Evolutionary conservation across 495 filamentous ascomycete species (phyloP).

Genomic region (Pseudoneurospora amorphoporcata): DNA sequence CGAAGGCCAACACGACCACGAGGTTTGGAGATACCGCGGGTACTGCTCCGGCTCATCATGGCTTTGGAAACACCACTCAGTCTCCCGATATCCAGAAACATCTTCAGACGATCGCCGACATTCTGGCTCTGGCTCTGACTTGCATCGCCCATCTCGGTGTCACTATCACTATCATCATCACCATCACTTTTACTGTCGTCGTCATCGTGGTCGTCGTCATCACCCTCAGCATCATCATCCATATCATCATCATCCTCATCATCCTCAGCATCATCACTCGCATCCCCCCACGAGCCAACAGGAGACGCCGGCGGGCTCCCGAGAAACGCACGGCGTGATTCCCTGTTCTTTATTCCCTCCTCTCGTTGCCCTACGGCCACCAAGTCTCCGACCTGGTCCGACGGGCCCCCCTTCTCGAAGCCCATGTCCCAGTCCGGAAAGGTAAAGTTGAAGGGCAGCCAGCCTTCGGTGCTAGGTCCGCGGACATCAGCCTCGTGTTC

Average conservation of each 20-base stretch:
- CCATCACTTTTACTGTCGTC: background rate
- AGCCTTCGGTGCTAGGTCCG: background rate
- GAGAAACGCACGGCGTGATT: background rate
- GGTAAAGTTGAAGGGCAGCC: background rate
- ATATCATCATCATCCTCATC: too few species aligned
- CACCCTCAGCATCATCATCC: too few species aligned
- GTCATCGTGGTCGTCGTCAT: background rate
- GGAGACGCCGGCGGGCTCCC: background rate
- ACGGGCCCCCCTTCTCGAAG: background rate
- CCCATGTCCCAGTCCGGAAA: background rate
- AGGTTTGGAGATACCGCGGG: background rate
- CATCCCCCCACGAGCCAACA: background rate
- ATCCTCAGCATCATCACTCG: background rate
- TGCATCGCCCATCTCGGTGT: background rate
- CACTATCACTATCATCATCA: background rate
- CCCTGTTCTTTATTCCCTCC: background rate
- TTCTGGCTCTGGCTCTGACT: background rate
- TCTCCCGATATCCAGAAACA: background rate
- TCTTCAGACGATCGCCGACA: background rate
- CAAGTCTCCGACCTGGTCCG: background rate
- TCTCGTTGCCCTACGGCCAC: background rate
- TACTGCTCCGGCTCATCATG: background rate
- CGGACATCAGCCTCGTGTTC: background rate
- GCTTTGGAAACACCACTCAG: background rate
- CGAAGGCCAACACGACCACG: background rate